These are phyloP conservation scores for Podosphaera fusca DNA, from an alignment of 2,329 filamentous ascomycete genomes.

Conservation along the genomic window DNA sequence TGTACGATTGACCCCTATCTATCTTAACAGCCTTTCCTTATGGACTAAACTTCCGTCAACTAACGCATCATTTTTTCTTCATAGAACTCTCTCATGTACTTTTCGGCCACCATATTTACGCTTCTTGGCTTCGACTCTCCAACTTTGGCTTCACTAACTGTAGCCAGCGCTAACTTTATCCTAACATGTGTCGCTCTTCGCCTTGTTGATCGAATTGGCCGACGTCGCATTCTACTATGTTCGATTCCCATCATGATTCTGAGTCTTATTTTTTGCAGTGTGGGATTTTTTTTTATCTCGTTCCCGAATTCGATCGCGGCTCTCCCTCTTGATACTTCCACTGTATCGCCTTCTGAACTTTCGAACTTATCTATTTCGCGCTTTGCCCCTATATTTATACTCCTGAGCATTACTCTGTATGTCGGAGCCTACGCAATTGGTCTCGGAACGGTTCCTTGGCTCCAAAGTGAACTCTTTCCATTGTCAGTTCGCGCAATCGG, in stretches of 20 bases:
- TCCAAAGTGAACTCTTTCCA: conserved; percentile 82
- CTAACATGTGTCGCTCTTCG: conserved; percentile 56
- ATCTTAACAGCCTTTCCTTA: neutral
- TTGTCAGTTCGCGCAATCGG: conserved; percentile 49
- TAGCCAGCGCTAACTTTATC: conserved; percentile 63
- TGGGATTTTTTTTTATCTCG: conserved; percentile 42
- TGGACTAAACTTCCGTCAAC: no score
- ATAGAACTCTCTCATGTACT: conserved; percentile 80
- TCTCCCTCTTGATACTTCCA: conserved; percentile 7
- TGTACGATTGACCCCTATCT: conserved; percentile 22
- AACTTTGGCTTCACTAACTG: conserved; percentile 55
- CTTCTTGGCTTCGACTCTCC: conserved; percentile 57
- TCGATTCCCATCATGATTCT: conserved; percentile 67
- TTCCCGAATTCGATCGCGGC: conserved; percentile 5
- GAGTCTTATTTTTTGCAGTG: conserved; percentile 46
- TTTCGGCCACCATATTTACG: conserved; percentile 60
- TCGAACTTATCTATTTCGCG: conserved; percentile 8
- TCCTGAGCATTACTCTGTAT: conserved; percentile 58
- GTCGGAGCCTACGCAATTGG: conserved; percentile 72
- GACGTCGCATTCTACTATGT: conserved; percentile 56
- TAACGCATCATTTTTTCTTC: neutral
- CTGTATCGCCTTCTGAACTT: conserved; percentile 11
- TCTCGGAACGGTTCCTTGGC: conserved; percentile 85
- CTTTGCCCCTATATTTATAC: conserved; percentile 31
- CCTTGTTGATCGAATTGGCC: conserved; percentile 58